Evolutionary conservation across 352 stramenopile species (phyloP).

Genomic region (Phytophthora ramorum): DNA sequence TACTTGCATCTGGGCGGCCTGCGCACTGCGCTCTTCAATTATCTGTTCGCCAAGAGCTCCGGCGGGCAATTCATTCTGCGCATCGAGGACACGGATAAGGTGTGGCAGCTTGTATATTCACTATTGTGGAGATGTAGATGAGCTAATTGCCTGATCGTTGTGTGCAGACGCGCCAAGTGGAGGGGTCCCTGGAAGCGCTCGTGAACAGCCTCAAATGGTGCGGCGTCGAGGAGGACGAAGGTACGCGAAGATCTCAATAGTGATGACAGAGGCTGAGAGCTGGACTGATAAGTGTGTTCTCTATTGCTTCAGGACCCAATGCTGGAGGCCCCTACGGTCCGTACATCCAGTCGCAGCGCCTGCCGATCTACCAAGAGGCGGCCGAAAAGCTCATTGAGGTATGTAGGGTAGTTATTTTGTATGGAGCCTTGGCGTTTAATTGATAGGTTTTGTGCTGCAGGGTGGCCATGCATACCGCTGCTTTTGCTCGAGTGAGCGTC

Average conservation of each 20-base stretch:
- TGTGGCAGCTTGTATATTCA: constrained; percentile 10
- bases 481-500: constrained; percentile 96
- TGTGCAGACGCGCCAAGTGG: constrained; percentile 79
- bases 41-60: constrained; percentile 88
- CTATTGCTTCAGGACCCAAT: constrained; percentile 74
- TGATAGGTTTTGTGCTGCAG: constrained; percentile 36
- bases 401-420: constrained; percentile 1
- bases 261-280: neutral
- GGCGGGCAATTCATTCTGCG: constrained; percentile 90
- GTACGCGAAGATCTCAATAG: constrained; percentile 22
- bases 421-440: neutral
- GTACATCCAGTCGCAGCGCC: constrained; percentile 97
- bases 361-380: constrained; percentile 93
- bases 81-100: constrained; percentile 94
- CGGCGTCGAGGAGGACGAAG: constrained; percentile 97
- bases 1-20: constrained; percentile 92
- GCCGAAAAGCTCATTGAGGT: constrained; percentile 90
- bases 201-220: constrained; percentile 94
- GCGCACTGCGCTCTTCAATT: constrained; percentile 94
- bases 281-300: constrained; percentile 7
- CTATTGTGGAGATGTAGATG: neutral
- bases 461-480: constrained; percentile 96
- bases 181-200: constrained; percentile 86
- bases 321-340: constrained; percentile 91
- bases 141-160: constrained; percentile 13